Evolutionary conservation across 2,329 filamentous ascomycete species (phyloP).

Genomic region (Cucurbitaria berberidis): DNA sequence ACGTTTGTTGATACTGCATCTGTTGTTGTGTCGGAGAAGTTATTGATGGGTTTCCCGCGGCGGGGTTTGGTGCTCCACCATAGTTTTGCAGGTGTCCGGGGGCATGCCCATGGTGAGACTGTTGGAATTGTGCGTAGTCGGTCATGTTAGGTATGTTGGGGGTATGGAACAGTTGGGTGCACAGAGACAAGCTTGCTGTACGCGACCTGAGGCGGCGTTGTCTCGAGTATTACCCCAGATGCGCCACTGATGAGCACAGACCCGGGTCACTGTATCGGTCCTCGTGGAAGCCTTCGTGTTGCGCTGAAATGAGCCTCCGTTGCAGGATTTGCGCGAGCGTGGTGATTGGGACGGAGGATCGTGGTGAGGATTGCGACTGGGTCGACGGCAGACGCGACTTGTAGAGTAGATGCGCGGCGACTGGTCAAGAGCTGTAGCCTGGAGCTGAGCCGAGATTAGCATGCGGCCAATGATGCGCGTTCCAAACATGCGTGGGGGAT

Average conservation of each 20-base stretch:
- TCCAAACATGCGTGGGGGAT: constrained; percentile 21
- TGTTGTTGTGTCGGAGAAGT: constrained; percentile 72
- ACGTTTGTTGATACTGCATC: constrained; percentile 67
- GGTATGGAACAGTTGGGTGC: constrained; percentile 30
- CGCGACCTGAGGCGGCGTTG: constrained; percentile 33
- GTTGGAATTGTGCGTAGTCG: constrained; percentile 58
- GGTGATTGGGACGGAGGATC: constrained; percentile 34
- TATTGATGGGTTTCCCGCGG: constrained; percentile 58
- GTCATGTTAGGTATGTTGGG: constrained; percentile 45
- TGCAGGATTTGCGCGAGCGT: constrained; percentile 16
- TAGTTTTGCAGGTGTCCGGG: constrained; percentile 51
- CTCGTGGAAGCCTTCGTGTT: constrained; percentile 26
- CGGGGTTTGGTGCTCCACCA: constrained; percentile 44
- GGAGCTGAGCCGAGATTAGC: constrained; percentile 40
- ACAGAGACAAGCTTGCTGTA: constrained; percentile 30
- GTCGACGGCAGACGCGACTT: constrained; percentile 34
- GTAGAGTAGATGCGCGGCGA: constrained; percentile 27
- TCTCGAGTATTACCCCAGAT: constrained; percentile 40
- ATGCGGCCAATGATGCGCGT: constrained; percentile 36
- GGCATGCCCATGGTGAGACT: constrained; percentile 54
- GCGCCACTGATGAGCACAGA: constrained; percentile 42
- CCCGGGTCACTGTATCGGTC: constrained; percentile 20
- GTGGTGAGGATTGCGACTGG: constrained; percentile 29
- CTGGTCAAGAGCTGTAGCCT: constrained; percentile 43
- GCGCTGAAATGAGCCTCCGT: constrained; percentile 22